Conservation (phyloP, 2,329 filamentous ascomycete species). For the Fusarium sp. region DNA sequence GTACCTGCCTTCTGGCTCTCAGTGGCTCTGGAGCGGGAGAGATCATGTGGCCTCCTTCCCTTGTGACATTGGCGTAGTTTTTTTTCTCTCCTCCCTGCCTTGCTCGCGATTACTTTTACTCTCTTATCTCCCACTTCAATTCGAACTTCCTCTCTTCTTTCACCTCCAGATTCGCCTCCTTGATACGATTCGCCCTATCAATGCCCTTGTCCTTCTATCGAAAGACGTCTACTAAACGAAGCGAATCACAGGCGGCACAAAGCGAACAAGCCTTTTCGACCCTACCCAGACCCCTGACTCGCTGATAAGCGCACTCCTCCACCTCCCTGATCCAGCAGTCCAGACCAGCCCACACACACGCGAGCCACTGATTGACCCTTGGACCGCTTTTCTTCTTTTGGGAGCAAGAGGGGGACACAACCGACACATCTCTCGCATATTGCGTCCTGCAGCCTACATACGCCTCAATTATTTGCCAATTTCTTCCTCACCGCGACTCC, state of each 20-base stretch:
- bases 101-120: not conserved
- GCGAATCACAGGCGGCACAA: constrained; percentile 26
- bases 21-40: not conserved
- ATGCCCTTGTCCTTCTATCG: constrained; percentile 24
- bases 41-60: constrained; percentile 32
- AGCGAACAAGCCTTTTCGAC: constrained; percentile 30
- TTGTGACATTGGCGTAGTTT: constrained; percentile 18
- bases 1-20: constrained; percentile 1
- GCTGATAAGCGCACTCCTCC: constrained; percentile 40
- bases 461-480: constrained; percentile 33
- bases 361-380: constrained; percentile 30
- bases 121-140: not conserved
- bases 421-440: constrained; percentile 31
- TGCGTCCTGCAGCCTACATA: constrained; percentile 36
- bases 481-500: constrained; percentile 24
- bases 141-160: constrained; percentile 8
- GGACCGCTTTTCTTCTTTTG: constrained; percentile 32
- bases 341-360: constrained; percentile 14
- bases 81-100: not conserved
- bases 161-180: not conserved
- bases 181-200: not conserved
- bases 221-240: constrained; percentile 20
- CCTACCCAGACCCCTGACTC: constrained; percentile 31
- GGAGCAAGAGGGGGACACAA: constrained; percentile 30
- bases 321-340: constrained; percentile 5